phyloP scores from a whole-genome alignment of 371 early-diverging fungal species.

The Mortierella sp. region DNA sequence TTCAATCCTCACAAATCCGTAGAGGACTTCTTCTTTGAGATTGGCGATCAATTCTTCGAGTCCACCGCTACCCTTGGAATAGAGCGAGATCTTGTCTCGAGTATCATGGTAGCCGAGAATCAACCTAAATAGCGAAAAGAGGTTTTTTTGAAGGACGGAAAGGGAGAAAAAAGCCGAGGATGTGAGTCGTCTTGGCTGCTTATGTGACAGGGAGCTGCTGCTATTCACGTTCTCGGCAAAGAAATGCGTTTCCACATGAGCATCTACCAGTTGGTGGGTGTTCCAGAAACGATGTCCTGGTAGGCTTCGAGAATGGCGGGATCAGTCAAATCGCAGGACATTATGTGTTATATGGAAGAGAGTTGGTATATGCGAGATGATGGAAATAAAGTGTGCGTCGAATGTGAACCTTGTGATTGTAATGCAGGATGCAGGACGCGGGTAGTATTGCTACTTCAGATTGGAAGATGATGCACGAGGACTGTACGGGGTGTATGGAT shows the following conservation, averaged over 20 bases:
- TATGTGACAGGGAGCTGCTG: too few species aligned
- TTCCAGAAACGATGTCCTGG: constrained; percentile 66
- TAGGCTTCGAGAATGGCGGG: constrained; percentile 72
- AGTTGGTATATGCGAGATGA: background rate
- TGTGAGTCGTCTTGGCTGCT: too few species aligned
- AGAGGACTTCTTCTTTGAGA: constrained; percentile 73
- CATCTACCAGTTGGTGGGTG: constrained; percentile 70
- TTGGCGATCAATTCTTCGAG: constrained; percentile 70
- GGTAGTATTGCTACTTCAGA: background rate
- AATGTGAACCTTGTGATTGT: background rate
- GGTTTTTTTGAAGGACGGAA: too few species aligned
- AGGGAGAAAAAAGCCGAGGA: too few species aligned
- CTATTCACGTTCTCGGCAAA: too few species aligned
- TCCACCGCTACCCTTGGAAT: constrained; percentile 71
- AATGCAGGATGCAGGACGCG: background rate
- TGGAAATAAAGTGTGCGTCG: background rate
- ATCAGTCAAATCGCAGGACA: constrained; percentile 80
- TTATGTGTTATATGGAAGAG: constrained; percentile 15
- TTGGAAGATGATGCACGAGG: background rate
- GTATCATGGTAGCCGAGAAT: constrained; percentile 78
- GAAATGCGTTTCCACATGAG: too few species aligned
- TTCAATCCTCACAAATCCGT: constrained; percentile 74
- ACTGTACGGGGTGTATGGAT: background rate
- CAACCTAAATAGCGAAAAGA: too few species aligned
- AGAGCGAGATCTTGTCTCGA: constrained; percentile 74